Percentiles rank a stretch among this genome's conserved stretches.
These are phyloP conservation scores for Nemania sp. DNA, from an alignment of 2,329 filamentous ascomycete genomes.

Conservation along the genomic window DNA sequence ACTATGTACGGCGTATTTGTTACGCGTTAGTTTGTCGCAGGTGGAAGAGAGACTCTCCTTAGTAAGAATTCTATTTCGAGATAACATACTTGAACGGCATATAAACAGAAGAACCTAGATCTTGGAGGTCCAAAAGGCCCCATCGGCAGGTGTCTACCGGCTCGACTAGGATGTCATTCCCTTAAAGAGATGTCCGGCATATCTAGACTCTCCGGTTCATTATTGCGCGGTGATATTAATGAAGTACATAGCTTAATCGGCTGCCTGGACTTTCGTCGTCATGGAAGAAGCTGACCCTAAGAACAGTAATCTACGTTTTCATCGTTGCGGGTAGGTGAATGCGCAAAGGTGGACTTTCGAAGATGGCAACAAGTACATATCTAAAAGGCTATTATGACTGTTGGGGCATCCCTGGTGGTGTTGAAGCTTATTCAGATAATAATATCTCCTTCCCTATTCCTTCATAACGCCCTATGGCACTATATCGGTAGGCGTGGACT, in stretches of 20 bases:
- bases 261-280: constrained; percentile 3
- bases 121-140: constrained; percentile 20
- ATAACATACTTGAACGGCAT: constrained; percentile 21
- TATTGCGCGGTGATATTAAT: constrained; percentile 7
- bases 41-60: constrained; percentile 4
- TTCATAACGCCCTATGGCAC: constrained; percentile 18
- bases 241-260: constrained; percentile 10
- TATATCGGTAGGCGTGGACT: constrained; percentile 25
- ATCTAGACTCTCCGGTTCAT: not conserved
- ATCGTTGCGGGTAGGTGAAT: not conserved
- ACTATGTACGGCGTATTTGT: constrained; percentile 13
- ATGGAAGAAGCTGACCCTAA: constrained; percentile 4
- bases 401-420: constrained; percentile 17
- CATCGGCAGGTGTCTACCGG: constrained; percentile 12
- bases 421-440: constrained; percentile 35
- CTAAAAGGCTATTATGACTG: constrained; percentile 18
- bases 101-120: constrained; percentile 5
- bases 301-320: constrained; percentile 29
- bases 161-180: constrained; percentile 32
- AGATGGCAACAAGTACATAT: not conserved
- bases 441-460: constrained; percentile 13
- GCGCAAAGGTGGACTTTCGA: not conserved
- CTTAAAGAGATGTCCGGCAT: constrained; percentile 10
- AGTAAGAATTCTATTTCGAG: constrained; percentile 27
- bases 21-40: not conserved